Conservation (phyloP, 169 alveolate species). For the Plasmodium knowlesi region DNA sequence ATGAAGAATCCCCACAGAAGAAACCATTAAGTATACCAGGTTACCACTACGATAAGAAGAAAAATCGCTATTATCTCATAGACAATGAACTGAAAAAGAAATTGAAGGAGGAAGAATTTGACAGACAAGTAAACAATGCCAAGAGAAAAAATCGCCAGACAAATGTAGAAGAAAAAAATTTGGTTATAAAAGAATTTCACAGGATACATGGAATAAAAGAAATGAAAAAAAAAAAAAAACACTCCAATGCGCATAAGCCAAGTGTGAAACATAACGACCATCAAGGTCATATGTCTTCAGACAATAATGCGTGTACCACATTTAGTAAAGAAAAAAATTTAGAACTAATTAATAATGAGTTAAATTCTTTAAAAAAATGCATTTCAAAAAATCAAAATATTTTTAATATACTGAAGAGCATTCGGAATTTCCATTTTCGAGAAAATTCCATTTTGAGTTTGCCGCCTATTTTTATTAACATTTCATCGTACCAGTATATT, state of each 20-base stretch:
- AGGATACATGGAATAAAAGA: constrained; percentile 72
- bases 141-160: constrained; percentile 76
- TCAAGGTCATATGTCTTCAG: background rate
- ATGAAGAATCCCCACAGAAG: constrained; percentile 20
- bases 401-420: constrained; percentile 35
- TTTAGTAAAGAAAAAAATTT: constrained; percentile 61
- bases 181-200: constrained; percentile 51
- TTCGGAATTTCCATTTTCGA: constrained; percentile 58
- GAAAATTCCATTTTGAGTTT: constrained; percentile 73
- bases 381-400: constrained; percentile 54
- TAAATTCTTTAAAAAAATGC: constrained; percentile 65
- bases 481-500: constrained; percentile 41
- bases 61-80: constrained; percentile 55
- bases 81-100: constrained; percentile 71
- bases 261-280: constrained; percentile 36
- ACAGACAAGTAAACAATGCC: constrained; percentile 37
- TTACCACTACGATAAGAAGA: constrained; percentile 59
- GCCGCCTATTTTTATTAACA: constrained; percentile 68
- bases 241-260: constrained; percentile 8
- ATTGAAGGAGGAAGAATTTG: constrained; percentile 61
- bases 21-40: constrained; percentile 50
- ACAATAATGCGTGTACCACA: background rate
- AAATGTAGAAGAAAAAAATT: constrained; percentile 25
- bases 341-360: constrained; percentile 53
- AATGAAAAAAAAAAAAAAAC: constrained; percentile 74